Conservation (phyloP, 148 eudicot genomes). For the Camellia sinensis region DNA sequence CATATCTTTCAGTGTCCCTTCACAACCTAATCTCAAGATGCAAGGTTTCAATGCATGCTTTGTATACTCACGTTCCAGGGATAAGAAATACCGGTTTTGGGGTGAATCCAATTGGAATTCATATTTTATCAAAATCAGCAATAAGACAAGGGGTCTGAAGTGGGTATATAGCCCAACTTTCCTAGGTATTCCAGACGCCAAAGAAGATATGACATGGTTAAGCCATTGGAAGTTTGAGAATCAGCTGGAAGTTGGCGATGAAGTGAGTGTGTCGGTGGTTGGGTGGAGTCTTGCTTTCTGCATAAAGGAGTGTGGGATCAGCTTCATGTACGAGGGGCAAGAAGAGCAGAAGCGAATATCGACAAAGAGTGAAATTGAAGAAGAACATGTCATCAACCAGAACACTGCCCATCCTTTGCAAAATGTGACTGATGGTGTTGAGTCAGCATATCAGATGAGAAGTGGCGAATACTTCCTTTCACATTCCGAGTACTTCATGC, state of each 20-base stretch:
- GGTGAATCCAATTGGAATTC: background rate
- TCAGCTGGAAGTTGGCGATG: slow-evolving; percentile 16
- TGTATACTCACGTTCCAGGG: slow-evolving; percentile 9
- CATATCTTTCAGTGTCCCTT: background rate
- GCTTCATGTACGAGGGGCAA: background rate
- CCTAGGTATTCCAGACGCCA: background rate
- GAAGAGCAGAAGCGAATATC: slow-evolving; percentile 2
- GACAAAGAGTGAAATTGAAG: background rate
- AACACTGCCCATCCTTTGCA: background rate
- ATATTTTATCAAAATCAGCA: background rate
- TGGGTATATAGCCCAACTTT: slow-evolving; percentile 13
- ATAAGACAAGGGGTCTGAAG: slow-evolving; percentile 4
- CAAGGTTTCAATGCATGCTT: background rate
- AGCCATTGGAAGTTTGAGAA: slow-evolving; percentile 9
- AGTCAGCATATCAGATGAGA: background rate
- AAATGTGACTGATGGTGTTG: background rate
- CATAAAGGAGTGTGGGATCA: background rate
- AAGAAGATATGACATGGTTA: slow-evolving; percentile 11
- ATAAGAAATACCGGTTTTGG: background rate
- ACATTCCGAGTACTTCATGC: background rate
- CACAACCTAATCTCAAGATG: background rate
- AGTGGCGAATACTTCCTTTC: slow-evolving; percentile 8
- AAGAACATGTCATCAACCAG: background rate
- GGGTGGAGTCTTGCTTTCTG: background rate
- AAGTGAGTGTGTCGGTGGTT: slow-evolving; percentile 1